Percentiles rank a stretch among this genome's conserved stretches.
These are phyloP conservation scores for Calophaca sinica DNA, from an alignment of 306 rosid genomes.

Conservation along the genomic window DNA sequence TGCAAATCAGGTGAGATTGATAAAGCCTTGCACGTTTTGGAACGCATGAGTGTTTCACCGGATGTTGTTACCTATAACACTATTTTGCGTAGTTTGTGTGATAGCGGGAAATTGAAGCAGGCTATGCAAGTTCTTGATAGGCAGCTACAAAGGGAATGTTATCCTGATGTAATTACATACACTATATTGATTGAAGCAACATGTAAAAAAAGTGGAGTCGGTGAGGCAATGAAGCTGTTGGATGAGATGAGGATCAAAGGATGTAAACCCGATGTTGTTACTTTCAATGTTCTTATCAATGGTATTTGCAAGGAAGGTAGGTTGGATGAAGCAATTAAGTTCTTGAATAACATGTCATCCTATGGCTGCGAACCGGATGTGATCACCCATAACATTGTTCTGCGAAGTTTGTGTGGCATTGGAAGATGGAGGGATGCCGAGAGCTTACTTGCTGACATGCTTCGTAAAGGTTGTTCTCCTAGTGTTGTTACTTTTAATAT, in stretches of 20 bases:
- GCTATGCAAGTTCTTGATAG: conserved; percentile 92
- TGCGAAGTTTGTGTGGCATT: conserved; percentile 93
- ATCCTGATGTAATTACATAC: conserved; percentile 93
- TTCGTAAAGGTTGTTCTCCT: conserved; percentile 86
- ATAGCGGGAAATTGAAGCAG: conserved; percentile 74
- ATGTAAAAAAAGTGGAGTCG: conserved; percentile 88
- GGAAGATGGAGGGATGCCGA: conserved; percentile 98
- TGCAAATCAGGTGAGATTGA: conserved; percentile 88
- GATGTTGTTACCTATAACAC: conserved; percentile 93
- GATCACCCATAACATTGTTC: conserved; percentile 77
- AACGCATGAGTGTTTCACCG: conserved; percentile 83
- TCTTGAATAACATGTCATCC: conserved; percentile 65
- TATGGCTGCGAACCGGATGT: conserved; percentile 85
- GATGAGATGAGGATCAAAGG: conserved; percentile 89
- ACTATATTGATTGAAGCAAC: conserved; percentile 94
- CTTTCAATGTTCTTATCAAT: conserved; percentile 87
- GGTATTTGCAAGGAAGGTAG: conserved; percentile 94
- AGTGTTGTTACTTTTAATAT: conserved; percentile 98
- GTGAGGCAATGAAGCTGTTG: conserved; percentile 82
- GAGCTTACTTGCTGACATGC: conserved; percentile 77
- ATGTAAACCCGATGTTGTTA: conserved; percentile 92
- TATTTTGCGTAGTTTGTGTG: conserved; percentile 82
- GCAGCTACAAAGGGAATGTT: conserved; percentile 76
- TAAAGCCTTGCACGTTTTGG: conserved; percentile 75
- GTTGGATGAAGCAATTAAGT: conserved; percentile 82